Conservation (phyloP, 805 yeast species). For the Teunomyces stri region DNA sequence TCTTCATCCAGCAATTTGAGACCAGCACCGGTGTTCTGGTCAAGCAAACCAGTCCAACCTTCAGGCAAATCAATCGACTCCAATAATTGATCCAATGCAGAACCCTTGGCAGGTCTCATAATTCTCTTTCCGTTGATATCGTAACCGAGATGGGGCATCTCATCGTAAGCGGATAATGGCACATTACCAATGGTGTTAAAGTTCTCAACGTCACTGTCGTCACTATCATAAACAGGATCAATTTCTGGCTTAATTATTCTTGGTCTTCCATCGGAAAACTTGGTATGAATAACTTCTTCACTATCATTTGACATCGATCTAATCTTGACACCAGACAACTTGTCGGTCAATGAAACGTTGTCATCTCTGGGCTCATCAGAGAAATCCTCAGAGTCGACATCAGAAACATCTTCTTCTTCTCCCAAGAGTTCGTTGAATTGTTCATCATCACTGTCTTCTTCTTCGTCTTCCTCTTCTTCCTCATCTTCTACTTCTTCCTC, state of each 20-base stretch:
- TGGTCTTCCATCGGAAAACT: constrained; percentile 76
- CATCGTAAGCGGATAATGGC: constrained; percentile 91
- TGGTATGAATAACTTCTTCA: constrained; percentile 30
- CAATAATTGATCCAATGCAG: constrained; percentile 85
- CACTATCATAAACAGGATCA: constrained; percentile 91
- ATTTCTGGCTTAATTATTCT: constrained; percentile 84
- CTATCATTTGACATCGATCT: constrained; percentile 46
- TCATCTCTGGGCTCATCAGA: constrained; percentile 53
- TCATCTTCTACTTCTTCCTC: constrained; percentile 11
- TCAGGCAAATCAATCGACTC: constrained; percentile 93
- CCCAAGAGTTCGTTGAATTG: constrained; percentile 63
- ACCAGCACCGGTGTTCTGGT: constrained; percentile 81
- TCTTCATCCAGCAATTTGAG: constrained; percentile 85
- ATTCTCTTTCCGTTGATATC: constrained; percentile 96
- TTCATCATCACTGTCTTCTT: constrained; percentile 51
- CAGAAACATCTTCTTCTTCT: constrained; percentile 47
- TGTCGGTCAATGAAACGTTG: constrained; percentile 53
- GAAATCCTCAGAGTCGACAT: constrained; percentile 43
- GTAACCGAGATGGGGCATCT: constrained; percentile 96
- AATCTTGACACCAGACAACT: constrained; percentile 52
- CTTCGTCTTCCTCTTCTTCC: constrained; percentile 20
- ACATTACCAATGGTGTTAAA: constrained; percentile 89
- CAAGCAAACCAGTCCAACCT: constrained; percentile 97
- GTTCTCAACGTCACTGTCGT: constrained; percentile 82
- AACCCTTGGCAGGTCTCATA: constrained; percentile 97